A percentile compares a stretch with the other conserved stretches of the same genome.
Conservation (phyloP, 1,284 basidiomycete species). For the Rhodotorula sp. region DNA sequence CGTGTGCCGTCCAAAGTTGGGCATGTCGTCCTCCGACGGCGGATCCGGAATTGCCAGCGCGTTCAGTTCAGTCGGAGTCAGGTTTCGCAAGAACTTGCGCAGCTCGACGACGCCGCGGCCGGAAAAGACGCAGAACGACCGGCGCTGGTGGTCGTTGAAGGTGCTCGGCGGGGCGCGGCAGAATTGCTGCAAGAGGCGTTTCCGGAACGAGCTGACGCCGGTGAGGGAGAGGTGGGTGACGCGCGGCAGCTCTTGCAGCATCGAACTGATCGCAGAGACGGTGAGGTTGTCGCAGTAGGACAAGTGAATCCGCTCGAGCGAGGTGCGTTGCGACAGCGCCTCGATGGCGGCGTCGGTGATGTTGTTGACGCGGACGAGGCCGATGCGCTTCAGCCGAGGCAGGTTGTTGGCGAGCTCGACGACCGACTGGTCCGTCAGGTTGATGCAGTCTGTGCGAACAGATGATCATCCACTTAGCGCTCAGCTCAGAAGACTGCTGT, state of each 20-base stretch:
- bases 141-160: slow-evolving; percentile 84
- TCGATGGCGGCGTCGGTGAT: slow-evolving; percentile 92
- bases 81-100: slow-evolving; percentile 62
- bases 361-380: slow-evolving; percentile 86
- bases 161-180: slow-evolving; percentile 85
- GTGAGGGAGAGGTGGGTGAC: slow-evolving; percentile 94
- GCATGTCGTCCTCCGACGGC: slow-evolving; percentile 4
- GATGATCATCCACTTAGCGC: background rate
- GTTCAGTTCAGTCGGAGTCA: slow-evolving; percentile 15
- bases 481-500: background rate
- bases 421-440: slow-evolving; percentile 89
- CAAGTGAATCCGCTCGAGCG: slow-evolving; percentile 88
- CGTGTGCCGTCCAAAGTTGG: background rate
- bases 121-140: slow-evolving; percentile 96
- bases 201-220: slow-evolving; percentile 87
- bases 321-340: slow-evolving; percentile 68
- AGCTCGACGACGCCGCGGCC: slow-evolving; percentile 84
- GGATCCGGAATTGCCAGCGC: slow-evolving; percentile 21
- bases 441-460: slow-evolving; percentile 66
- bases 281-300: slow-evolving; percentile 96
- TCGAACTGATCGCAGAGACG: slow-evolving; percentile 84
- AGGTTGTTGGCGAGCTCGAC: slow-evolving; percentile 79
- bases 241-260: slow-evolving; percentile 80
- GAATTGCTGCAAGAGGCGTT: slow-evolving; percentile 81
- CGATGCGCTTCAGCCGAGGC: slow-evolving; percentile 88